Conservation (phyloP, 164 flowering plant species). For the Cinnamomum chago region DNA sequence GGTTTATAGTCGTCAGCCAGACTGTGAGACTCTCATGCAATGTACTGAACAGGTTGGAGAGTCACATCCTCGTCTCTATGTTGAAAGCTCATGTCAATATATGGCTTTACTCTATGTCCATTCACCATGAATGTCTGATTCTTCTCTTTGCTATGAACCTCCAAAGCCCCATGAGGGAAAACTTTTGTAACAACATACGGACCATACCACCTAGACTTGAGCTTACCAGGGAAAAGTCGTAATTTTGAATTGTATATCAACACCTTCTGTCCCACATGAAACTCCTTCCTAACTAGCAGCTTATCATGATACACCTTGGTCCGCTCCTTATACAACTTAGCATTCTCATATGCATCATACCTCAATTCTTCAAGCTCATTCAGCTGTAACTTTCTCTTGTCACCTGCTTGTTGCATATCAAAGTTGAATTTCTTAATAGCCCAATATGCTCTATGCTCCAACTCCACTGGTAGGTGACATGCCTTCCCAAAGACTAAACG, state of each 20-base stretch:
- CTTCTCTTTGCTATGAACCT: no score
- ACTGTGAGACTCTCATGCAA: no score
- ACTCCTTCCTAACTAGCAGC: background rate
- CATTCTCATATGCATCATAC: background rate
- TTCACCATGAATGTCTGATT: no score
- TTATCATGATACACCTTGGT: background rate
- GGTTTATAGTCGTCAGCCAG: no score
- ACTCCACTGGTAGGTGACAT: constrained; percentile 14
- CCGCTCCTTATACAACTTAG: background rate
- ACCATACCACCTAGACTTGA: background rate
- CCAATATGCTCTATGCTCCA: constrained; percentile 16
- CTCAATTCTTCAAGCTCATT: background rate
- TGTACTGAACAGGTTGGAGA: no score
- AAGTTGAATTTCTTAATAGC: constrained; percentile 1
- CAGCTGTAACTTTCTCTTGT: background rate
- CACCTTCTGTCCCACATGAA: background rate
- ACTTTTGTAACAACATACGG: no score
- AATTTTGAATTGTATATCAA: background rate
- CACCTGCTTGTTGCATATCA: background rate
- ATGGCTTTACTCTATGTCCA: no score
- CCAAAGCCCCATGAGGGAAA: no score
- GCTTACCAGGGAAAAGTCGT: background rate
- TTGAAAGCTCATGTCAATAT: no score
- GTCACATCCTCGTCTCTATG: no score
- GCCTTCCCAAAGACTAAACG: constrained; percentile 12